These are phyloP conservation scores for Candida boleticola DNA, from an alignment of 805 yeast genomes.

Conservation along the genomic window DNA sequence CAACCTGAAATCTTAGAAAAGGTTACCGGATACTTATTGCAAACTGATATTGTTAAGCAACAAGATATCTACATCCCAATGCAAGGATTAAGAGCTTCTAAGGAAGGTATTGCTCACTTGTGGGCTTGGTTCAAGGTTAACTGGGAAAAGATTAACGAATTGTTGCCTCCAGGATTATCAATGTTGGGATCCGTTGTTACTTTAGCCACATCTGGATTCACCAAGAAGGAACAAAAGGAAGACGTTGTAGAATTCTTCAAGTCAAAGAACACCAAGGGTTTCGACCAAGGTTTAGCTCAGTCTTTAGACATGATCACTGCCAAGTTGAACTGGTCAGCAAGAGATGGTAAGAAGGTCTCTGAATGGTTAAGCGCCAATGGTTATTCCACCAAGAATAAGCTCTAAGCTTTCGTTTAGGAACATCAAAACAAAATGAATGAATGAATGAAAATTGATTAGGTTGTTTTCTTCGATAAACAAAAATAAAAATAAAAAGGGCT, in stretches of 20 bases:
- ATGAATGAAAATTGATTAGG: no score
- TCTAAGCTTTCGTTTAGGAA: not conserved
- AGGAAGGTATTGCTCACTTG: conserved; percentile 62
- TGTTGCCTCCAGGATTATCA: conserved; percentile 77
- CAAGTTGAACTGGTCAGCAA: conserved; percentile 55
- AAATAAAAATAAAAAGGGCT: not conserved
- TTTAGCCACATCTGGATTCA: conserved; percentile 58
- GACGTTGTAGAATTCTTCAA: conserved; percentile 52
- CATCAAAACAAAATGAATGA: no score
- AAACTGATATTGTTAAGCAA: conserved; percentile 53
- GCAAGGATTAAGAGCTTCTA: conserved; percentile 64
- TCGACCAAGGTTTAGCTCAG: conserved; percentile 62
- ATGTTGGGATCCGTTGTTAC: conserved; percentile 77
- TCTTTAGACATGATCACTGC: conserved; percentile 58
- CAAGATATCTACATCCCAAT: conserved; percentile 81
- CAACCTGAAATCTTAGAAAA: conserved; percentile 51
- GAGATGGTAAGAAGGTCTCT: conserved; percentile 48
- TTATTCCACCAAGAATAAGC: conserved; percentile 14
- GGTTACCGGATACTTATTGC: conserved; percentile 55
- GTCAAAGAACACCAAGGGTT: conserved; percentile 59
- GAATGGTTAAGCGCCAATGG: conserved; percentile 48
- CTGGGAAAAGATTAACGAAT: conserved; percentile 67
- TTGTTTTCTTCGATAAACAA: no score
- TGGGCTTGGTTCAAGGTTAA: conserved; percentile 73
- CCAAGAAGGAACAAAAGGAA: conserved; percentile 51